Conservation (phyloP, 2,329 filamentous ascomycete species). For the Tolypocladium capitatum region DNA sequence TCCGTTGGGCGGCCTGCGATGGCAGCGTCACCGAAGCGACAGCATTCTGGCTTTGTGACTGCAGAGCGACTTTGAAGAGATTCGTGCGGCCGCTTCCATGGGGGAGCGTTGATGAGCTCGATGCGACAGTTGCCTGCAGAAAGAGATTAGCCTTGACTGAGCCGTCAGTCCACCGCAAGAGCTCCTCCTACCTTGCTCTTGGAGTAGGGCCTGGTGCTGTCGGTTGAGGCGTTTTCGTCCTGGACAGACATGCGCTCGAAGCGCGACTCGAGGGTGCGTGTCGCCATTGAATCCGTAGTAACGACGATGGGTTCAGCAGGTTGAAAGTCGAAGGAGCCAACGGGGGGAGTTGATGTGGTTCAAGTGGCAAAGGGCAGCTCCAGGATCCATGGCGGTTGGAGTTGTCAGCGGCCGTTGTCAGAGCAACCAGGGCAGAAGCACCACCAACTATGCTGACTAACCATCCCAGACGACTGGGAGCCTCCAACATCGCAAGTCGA, state of each 20-base stretch:
- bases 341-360: not conserved
- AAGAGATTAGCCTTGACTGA: conserved; percentile 19
- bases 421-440: not conserved
- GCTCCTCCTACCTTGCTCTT: conserved; percentile 57
- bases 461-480: not conserved
- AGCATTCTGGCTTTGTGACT: conserved; percentile 59
- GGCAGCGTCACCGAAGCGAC: conserved; percentile 54
- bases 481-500: not conserved
- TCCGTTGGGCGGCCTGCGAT: conserved; percentile 48
- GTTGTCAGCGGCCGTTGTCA: not conserved
- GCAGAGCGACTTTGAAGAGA: conserved; percentile 73
- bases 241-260: conserved; percentile 84
- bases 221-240: conserved; percentile 65
- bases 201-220: conserved; percentile 41
- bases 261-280: conserved; percentile 67
- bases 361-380: not conserved
- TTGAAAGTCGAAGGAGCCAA: not conserved
- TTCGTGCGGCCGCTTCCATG: conserved; percentile 57
- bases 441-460: not conserved
- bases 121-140: conserved; percentile 13
- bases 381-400: not conserved
- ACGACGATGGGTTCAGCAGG: not conserved
- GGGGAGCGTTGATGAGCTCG: conserved; percentile 26
- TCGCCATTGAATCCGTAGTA: conserved; percentile 41
- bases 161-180: conserved; percentile 8